Evolutionary conservation across 164 flowering plant genomes (phyloP).

Genomic region (Sedum album): DNA sequence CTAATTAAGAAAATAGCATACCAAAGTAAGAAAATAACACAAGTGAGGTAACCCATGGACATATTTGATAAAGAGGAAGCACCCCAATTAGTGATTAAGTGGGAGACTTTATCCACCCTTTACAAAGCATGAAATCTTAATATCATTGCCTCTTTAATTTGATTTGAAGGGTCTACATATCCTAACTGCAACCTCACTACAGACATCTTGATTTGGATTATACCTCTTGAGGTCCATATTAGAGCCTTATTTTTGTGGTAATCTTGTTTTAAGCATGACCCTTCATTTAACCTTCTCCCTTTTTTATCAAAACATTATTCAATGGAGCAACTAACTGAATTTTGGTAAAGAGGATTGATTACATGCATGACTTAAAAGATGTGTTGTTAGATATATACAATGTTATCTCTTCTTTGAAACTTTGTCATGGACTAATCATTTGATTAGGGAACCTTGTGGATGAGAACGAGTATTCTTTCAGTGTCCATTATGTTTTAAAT

Average conservation of each 20-base stretch:
- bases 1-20: background rate
- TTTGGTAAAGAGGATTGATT: background rate
- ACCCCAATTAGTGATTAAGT: background rate
- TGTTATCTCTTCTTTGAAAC: constrained; percentile 4
- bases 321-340: background rate
- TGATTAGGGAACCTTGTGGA: constrained; percentile 1
- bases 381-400: background rate
- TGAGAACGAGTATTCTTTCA: background rate
- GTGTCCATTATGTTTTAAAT: background rate
- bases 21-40: background rate
- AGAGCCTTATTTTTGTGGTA: constrained; percentile 1
- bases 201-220: background rate
- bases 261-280: constrained; percentile 1
- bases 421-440: background rate
- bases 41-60: background rate
- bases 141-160: background rate
- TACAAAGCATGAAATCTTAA: background rate
- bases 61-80: background rate
- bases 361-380: no score
- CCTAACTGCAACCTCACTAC: constrained; percentile 1
- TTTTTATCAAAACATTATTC: background rate
- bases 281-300: background rate
- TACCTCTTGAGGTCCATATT: constrained; percentile 5
- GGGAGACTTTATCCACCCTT: background rate
- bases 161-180: constrained; percentile 9